Evolutionary conservation across 2,329 filamentous ascomycete species (phyloP), one percentile per base, ranked within the genome.

Genomic region (Calonectria leucothoes): DNA sequence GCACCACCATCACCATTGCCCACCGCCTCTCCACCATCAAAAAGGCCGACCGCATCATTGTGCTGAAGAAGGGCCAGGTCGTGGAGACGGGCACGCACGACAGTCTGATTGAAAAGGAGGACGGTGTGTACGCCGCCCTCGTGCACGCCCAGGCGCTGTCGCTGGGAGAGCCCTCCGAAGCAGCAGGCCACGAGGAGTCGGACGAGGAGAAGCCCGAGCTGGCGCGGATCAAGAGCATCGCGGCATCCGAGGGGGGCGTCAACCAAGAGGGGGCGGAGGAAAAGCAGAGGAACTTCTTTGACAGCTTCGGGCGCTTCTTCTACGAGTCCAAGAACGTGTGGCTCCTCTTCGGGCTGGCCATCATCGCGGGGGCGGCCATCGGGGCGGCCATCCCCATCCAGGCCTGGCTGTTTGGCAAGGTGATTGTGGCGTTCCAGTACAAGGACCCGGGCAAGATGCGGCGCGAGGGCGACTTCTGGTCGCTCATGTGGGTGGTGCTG

Each of bases 51-150:
- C 91, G 92, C 45, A 97, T 97, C 68, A 87, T 95, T 10, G 95
- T 97, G 0, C 83, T 97, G 67, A 89, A 93, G 63, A 90, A 93
- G 77, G 95, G 95, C 2, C 85, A 88, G 66, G 90, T 95, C 0
- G 88, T 93, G 11, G 94, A 98, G 82, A 87, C 93, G 77, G 95
- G 95, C 0, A 95, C 90, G 0, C 95, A 98, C 76, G 91, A 95
- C 8, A 89, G 91, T 52, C 88, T 98, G 0, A 86, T 97, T 1
- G 82, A 87, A 4, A 84, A 88, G 45, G 87, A 91, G 6, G 86
- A 86, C 3, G 91, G 94, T 1, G 87, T 93, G 23, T 96, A 96
- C 79, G 89, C 89, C 45, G 89, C 89, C 2, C 88, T 96, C 6
- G 94, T 95, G 2, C 86, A 90, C 71, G 91, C 91, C 4, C 92